A percentile compares a stretch with the other conserved stretches of the same genome.
Conservation (phyloP, 495 filamentous ascomycete genomes). For the Daldinia vernicosa region DNA sequence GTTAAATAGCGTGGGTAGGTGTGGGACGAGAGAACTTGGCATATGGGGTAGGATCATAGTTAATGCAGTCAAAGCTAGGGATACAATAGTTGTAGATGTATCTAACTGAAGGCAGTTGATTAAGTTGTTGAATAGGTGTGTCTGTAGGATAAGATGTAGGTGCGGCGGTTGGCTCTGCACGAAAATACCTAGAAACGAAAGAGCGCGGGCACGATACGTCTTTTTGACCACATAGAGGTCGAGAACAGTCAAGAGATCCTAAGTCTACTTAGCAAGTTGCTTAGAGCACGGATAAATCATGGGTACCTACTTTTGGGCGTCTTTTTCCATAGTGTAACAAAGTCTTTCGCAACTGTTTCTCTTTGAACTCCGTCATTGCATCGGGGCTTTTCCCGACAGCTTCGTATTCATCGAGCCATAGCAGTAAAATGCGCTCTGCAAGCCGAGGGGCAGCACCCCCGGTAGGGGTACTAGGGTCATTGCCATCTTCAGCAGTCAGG, state of each 20-base stretch:
- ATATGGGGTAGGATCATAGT: slow-evolving; percentile 82
- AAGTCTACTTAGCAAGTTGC: slow-evolving; percentile 37
- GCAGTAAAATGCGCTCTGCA: slow-evolving; percentile 62
- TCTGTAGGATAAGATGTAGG: slow-evolving; percentile 72
- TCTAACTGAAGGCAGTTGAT: slow-evolving; percentile 75
- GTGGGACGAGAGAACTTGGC: slow-evolving; percentile 67
- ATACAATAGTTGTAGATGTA: slow-evolving; percentile 73
- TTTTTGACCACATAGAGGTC: slow-evolving; percentile 68
- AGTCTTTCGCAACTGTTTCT: slow-evolving; percentile 61
- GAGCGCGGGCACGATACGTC: slow-evolving; percentile 63
- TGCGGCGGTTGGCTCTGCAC: slow-evolving; percentile 74
- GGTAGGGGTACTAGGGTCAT: slow-evolving; percentile 50
- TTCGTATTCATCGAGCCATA: slow-evolving; percentile 67
- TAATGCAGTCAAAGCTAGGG: slow-evolving; percentile 70
- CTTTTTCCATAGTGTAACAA: slow-evolving; percentile 70
- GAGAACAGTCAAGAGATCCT: slow-evolving; percentile 69
- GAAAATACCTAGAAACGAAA: slow-evolving; percentile 70
- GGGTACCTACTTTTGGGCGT: slow-evolving; percentile 66
- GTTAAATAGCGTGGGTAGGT: slow-evolving; percentile 74
- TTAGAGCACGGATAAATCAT: not conserved
- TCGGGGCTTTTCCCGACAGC: slow-evolving; percentile 52
- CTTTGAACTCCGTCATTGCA: slow-evolving; percentile 60
- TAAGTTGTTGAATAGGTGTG: slow-evolving; percentile 70
- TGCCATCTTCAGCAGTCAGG: slow-evolving; percentile 66
- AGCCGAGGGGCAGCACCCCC: slow-evolving; percentile 55